These are phyloP conservation scores for Persicaria tinctoria DNA, from an alignment of 148 eudicot species.

Conservation along the genomic window DNA sequence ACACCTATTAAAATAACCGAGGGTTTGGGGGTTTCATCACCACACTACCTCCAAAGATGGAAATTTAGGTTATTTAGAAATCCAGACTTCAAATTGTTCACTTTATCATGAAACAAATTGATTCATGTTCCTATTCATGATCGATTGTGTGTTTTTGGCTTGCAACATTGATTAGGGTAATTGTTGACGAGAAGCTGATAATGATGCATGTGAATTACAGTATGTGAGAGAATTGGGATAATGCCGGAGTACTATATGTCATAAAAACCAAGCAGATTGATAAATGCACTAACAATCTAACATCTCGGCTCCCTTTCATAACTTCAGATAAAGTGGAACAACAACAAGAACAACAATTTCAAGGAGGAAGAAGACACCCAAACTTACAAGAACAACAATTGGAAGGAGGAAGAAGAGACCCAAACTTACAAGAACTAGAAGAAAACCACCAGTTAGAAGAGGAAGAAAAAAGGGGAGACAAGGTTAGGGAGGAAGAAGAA, in stretches of 20 bases:
- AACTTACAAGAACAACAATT: slow-evolving; percentile 3
- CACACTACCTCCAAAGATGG: neutral
- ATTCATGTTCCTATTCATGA: neutral
- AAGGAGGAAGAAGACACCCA: neutral
- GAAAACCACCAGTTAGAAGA: neutral
- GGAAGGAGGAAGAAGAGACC: slow-evolving; percentile 1
- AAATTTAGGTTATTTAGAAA: neutral
- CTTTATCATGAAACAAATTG: neutral
- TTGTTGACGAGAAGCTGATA: neutral
- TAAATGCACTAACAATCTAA: neutral
- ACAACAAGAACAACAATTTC: neutral
- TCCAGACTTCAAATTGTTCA: neutral
- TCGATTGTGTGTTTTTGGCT: neutral
- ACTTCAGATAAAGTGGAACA: neutral
- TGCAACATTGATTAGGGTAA: neutral
- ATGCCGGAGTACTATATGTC: neutral
- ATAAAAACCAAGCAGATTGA: neutral
- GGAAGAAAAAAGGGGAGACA: slow-evolving; percentile 2
- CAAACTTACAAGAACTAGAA: neutral
- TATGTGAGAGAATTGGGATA: too few species aligned
- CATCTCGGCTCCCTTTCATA: neutral
- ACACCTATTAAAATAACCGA: neutral
- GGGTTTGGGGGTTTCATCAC: neutral
- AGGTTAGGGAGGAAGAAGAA: slow-evolving; percentile 6
- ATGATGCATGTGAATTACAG: neutral